Conservation (phyloP, 2,329 filamentous ascomycete genomes). For the Aspergillus phoenicis region DNA sequence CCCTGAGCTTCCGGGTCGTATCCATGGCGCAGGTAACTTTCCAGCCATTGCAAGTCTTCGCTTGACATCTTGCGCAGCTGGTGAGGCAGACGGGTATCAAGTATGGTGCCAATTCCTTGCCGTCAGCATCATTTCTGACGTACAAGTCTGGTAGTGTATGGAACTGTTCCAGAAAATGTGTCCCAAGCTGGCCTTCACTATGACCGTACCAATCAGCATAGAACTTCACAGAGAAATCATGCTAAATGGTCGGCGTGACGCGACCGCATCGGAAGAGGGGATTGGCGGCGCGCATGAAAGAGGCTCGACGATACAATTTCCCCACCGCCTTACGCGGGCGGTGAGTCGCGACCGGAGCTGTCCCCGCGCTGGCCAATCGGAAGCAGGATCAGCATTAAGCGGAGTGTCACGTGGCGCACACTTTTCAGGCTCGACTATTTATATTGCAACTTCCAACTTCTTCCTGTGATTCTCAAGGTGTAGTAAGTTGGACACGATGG, state of each 20-base stretch:
- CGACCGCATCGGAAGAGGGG: not conserved
- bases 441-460: constrained; percentile 21
- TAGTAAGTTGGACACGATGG: not conserved
- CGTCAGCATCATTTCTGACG: not conserved
- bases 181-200: not conserved
- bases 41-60: constrained; percentile 24
- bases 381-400: constrained; percentile 21
- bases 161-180: not conserved
- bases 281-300: not conserved
- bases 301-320: not conserved
- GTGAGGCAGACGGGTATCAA: not conserved
- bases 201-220: not conserved
- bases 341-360: not conserved
- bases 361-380: constrained; percentile 19
- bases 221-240: not conserved
- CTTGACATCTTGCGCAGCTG: constrained; percentile 21
- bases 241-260: not conserved
- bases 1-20: constrained; percentile 5
- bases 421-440: constrained; percentile 19
- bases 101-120: not conserved
- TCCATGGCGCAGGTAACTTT: constrained; percentile 13
- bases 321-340: constrained; percentile 6
- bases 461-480: too few species aligned
- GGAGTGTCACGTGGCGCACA: constrained; percentile 37
- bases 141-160: too few species aligned